These are phyloP conservation scores for Coemansia asiatica DNA, from an alignment of 192 early-diverging fungal genomes.

Conservation along the genomic window DNA sequence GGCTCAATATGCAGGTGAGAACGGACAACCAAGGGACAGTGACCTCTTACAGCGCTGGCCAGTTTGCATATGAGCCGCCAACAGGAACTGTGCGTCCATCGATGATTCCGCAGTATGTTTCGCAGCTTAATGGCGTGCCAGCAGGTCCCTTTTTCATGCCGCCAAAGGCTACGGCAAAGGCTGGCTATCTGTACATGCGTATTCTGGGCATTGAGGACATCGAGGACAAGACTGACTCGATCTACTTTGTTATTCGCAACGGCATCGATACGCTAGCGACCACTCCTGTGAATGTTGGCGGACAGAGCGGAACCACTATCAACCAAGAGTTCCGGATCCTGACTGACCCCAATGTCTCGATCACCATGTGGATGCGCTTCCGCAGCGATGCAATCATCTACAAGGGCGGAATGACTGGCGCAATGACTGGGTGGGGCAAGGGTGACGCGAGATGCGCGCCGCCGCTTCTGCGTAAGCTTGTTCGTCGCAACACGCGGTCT, in stretches of 20 bases:
- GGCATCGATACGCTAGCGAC: constrained; percentile 54
- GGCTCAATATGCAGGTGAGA: constrained; percentile 24
- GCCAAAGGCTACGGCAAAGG: constrained; percentile 33
- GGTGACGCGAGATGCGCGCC: constrained; percentile 35
- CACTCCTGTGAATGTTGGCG: constrained; percentile 36
- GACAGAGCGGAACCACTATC: constrained; percentile 22
- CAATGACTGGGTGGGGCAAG: not conserved
- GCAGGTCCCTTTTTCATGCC: constrained; percentile 51
- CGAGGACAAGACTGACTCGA: constrained; percentile 33
- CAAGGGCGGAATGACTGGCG: constrained; percentile 9
- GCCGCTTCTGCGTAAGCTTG: constrained; percentile 40
- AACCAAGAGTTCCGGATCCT: constrained; percentile 57
- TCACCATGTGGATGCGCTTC: constrained; percentile 58
- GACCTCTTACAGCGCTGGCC: constrained; percentile 25
- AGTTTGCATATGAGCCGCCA: constrained; percentile 26
- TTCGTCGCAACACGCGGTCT: constrained; percentile 52
- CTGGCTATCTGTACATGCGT: constrained; percentile 54
- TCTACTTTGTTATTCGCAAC: constrained; percentile 59
- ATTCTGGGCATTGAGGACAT: constrained; percentile 55
- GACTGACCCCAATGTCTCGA: constrained; percentile 47
- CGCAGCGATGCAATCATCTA: constrained; percentile 50
- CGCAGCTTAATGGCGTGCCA: constrained; percentile 45
- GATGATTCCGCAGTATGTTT: constrained; percentile 47
- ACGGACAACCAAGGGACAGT: constrained; percentile 32
- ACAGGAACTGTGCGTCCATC: constrained; percentile 43